A percentile compares a stretch with the other conserved stretches of the same genome.
phyloP scores from a whole-genome alignment of 208 protist genomes.

The Wallacemonas sp. region DNA sequence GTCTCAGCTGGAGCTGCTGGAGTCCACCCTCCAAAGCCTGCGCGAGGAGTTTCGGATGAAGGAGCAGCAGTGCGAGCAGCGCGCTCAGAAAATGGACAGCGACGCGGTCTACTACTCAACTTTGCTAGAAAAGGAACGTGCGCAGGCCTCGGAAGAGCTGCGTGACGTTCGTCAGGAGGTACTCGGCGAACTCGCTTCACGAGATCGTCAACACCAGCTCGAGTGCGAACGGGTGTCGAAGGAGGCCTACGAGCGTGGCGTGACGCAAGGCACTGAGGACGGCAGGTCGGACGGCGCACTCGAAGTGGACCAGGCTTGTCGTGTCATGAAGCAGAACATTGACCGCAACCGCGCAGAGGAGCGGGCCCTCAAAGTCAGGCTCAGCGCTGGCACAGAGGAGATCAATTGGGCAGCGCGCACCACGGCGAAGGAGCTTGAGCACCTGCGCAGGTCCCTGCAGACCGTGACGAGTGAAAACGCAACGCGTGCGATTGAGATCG shows the following conservation, averaged over 20 bases:
- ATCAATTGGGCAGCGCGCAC: constrained; percentile 30
- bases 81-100: constrained; percentile 57
- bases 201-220: constrained; percentile 52
- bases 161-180: constrained; percentile 66
- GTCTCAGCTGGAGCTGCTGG: constrained; percentile 44
- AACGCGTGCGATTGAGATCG: constrained; percentile 15
- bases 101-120: constrained; percentile 62
- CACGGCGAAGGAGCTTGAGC: constrained; percentile 36
- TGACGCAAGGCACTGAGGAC: constrained; percentile 58
- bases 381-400: constrained; percentile 42
- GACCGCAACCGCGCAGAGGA: constrained; percentile 52
- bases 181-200: constrained; percentile 49
- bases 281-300: constrained; percentile 42
- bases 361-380: constrained; percentile 50
- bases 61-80: constrained; percentile 54
- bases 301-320: constrained; percentile 47
- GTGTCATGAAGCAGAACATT: constrained; percentile 48
- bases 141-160: constrained; percentile 53
- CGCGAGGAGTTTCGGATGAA: constrained; percentile 53
- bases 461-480: constrained; percentile 23
- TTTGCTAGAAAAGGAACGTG: constrained; percentile 66
- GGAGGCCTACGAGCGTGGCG: constrained; percentile 62
- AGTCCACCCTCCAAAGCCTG: constrained; percentile 40
- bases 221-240: constrained; percentile 46
- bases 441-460: constrained; percentile 28